A percentile compares a stretch with the other conserved stretches of the same genome.
Evolutionary conservation across 108 stramenopile species (phyloP).

Genomic region (Nannochloropsis salina): DNA sequence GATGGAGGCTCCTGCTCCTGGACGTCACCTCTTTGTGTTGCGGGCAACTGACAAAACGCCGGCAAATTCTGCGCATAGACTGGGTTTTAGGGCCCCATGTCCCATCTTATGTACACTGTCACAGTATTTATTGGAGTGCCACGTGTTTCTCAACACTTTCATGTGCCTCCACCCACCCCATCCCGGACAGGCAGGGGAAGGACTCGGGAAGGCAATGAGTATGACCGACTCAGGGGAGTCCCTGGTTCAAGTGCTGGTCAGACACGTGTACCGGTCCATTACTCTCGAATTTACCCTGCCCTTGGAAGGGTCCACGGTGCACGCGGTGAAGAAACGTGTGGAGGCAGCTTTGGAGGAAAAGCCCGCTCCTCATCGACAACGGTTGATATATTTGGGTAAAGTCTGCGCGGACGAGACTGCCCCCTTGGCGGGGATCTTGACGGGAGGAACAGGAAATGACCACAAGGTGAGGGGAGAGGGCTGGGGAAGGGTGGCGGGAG

Average conservation of each 20-base stretch:
- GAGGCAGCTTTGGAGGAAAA: neutral
- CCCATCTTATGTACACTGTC: too few species aligned
- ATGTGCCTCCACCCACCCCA: too few species aligned
- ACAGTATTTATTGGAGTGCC: too few species aligned
- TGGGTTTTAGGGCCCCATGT: too few species aligned
- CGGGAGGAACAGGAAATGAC: neutral
- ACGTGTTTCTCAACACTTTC: too few species aligned
- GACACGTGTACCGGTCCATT: conserved; percentile 1
- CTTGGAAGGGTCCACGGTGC: neutral
- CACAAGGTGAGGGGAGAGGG: neutral
- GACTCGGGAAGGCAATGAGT: too few species aligned
- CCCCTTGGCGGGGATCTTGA: neutral
- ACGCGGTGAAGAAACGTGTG: neutral
- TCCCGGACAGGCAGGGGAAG: too few species aligned
- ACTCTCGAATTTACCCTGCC: neutral
- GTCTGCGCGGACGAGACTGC: neutral
- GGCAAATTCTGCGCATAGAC: too few species aligned
- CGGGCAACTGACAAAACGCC: too few species aligned
- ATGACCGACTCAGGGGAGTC: too few species aligned
- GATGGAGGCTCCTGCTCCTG: too few species aligned
- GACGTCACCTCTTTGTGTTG: too few species aligned
- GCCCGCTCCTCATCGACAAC: neutral
- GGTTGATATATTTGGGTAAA: neutral
- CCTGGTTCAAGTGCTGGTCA: neutral
- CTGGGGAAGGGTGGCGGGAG: neutral